These are phyloP conservation scores for Rhodofomes roseus DNA, from an alignment of 1,284 basidiomycete genomes.

Conservation along the genomic window DNA sequence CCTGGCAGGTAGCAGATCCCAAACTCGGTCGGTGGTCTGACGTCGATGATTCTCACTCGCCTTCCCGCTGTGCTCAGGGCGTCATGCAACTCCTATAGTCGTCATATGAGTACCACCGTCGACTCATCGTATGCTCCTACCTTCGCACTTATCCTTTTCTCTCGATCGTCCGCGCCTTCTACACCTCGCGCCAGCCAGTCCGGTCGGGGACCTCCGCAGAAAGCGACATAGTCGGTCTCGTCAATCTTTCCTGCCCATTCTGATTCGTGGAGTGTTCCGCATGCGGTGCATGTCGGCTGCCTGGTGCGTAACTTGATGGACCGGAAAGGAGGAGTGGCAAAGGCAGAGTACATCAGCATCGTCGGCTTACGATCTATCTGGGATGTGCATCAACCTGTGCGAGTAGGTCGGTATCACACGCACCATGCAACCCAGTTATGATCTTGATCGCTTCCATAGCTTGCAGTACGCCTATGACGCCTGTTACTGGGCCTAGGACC, in stretches of 20 bases:
- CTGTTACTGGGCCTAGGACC: slow-evolving; percentile 87
- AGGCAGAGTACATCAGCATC: slow-evolving; percentile 71
- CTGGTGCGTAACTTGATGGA: slow-evolving; percentile 75
- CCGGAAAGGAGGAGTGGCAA: slow-evolving; percentile 73
- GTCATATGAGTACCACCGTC: too few relatives aligned
- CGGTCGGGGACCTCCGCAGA: slow-evolving; percentile 68
- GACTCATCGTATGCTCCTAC: slow-evolving; percentile 24
- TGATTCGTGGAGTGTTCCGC: slow-evolving; percentile 42
- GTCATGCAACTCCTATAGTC: slow-evolving; percentile 39
- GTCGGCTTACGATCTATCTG: slow-evolving; percentile 52
- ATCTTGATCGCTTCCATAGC: slow-evolving; percentile 89
- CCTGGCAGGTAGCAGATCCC: slow-evolving; percentile 80
- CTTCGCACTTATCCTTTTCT: slow-evolving; percentile 46
- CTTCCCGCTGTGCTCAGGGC: slow-evolving; percentile 28
- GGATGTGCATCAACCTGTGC: background rate
- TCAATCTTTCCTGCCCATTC: slow-evolving; percentile 42
- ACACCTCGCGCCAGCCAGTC: slow-evolving; percentile 61
- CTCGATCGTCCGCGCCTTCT: slow-evolving; percentile 26
- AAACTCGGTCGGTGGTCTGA: slow-evolving; percentile 80
- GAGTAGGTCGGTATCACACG: slow-evolving; percentile 19
- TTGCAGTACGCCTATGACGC: slow-evolving; percentile 89
- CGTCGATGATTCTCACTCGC: slow-evolving; percentile 67
- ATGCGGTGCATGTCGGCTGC: slow-evolving; percentile 59
- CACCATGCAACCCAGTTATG: slow-evolving; percentile 70
- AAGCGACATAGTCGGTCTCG: slow-evolving; percentile 70